Conservation (phyloP, 2,329 filamentous ascomycete species). For the Colletotrichum shisoi region DNA sequence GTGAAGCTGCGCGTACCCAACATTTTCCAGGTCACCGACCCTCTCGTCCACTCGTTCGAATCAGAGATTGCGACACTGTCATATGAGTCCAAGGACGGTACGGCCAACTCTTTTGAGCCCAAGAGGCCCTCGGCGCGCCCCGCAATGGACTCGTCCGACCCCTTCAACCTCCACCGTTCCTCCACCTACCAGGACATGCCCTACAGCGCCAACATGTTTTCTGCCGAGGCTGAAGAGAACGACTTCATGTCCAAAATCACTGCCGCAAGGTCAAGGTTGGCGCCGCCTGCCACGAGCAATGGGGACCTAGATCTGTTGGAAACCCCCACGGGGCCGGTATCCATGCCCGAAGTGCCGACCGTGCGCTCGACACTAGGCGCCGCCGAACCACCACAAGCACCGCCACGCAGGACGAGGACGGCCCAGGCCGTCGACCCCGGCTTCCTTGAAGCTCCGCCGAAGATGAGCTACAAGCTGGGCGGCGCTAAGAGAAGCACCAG, state of each 20-base stretch:
- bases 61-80: constrained; percentile 47
- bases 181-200: constrained; percentile 52
- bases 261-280: constrained; percentile 59
- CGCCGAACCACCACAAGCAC: constrained; percentile 61
- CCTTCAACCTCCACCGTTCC: constrained; percentile 59
- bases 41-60: constrained; percentile 59
- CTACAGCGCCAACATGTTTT: constrained; percentile 52
- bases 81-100: constrained; percentile 51
- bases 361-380: constrained; percentile 46
- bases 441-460: constrained; percentile 67
- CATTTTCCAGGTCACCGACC: constrained; percentile 79
- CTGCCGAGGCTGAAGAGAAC: constrained; percentile 56
- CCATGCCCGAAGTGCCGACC: constrained; percentile 49
- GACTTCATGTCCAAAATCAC: constrained; percentile 66
- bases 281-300: constrained; percentile 50
- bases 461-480: constrained; percentile 67
- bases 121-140: constrained; percentile 55
- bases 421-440: constrained; percentile 61
- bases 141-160: constrained; percentile 54
- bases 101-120: constrained; percentile 51
- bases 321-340: constrained; percentile 65
- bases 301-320: constrained; percentile 66
- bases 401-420: constrained; percentile 62
- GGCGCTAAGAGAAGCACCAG: constrained; percentile 53
- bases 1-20: constrained; percentile 82